phyloP scores from a whole-genome alignment of 768 basidiomycete genomes.

The Leccinum broughii region DNA sequence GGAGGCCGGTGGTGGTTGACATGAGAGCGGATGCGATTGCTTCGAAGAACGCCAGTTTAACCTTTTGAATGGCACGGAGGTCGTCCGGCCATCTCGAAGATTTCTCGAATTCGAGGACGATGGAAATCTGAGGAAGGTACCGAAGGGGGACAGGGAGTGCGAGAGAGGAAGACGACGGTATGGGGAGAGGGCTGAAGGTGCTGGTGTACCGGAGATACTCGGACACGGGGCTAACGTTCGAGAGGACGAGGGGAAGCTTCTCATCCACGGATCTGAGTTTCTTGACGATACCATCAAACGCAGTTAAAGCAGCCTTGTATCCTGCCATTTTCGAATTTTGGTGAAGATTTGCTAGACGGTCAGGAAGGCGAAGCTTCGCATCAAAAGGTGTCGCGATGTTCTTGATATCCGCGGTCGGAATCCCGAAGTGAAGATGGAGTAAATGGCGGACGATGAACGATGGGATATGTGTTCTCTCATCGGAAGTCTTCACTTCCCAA shows the following conservation, averaged over 20 bases:
- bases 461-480: slow-evolving; percentile 81
- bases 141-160: slow-evolving; percentile 59
- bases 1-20: slow-evolving; percentile 48
- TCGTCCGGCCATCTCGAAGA: slow-evolving; percentile 96
- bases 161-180: slow-evolving; percentile 53
- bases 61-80: slow-evolving; percentile 85
- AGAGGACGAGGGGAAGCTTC: slow-evolving; percentile 72
- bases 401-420: slow-evolving; percentile 51
- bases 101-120: slow-evolving; percentile 88
- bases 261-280: slow-evolving; percentile 71
- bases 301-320: slow-evolving; percentile 71
- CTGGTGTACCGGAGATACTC: slow-evolving; percentile 81
- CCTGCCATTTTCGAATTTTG: slow-evolving; percentile 43
- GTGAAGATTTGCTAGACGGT: slow-evolving; percentile 45
- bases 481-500: slow-evolving; percentile 83
- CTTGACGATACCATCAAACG: slow-evolving; percentile 79
- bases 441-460: slow-evolving; percentile 72
- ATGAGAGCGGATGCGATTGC: slow-evolving; percentile 69
- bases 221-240: slow-evolving; percentile 73
- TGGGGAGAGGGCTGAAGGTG: slow-evolving; percentile 76
- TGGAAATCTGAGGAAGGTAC: slow-evolving; percentile 67
- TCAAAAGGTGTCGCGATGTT: slow-evolving; percentile 65
- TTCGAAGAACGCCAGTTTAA: slow-evolving; percentile 92
- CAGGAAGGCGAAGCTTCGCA: slow-evolving; percentile 56
- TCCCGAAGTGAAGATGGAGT: slow-evolving; percentile 72